Evolutionary conservation across 805 yeast genomes (phyloP), one percentile per base, ranked within the genome.

Genomic region (Teunomyces lycoperdinae): DNA sequence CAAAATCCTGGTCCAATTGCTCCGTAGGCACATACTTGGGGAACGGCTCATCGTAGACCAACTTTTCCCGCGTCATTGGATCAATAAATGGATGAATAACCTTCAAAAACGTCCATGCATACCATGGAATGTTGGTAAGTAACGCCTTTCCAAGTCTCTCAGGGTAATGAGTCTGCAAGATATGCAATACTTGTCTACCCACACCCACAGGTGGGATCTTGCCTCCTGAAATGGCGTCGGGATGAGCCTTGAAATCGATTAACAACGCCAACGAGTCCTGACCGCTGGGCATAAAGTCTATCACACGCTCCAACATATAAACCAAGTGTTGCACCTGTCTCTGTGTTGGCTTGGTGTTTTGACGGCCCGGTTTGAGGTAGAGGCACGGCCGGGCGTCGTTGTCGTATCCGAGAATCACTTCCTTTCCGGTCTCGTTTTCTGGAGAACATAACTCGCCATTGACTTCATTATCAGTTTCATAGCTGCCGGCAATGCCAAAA

Each of bases 161-260:
- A 3, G 99, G 99, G 65, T 94, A 94, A 67, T 94, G 99, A 9
- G 96, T 90, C 70, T 94, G 99, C 58, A 94, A 74, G 63, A 94
- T 94, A 65, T 87, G 89, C 55, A 94, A 76, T 29, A 92, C 98
- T 68, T 90, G 96, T 63, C 91, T 85, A 14, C 80, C 77, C 46
- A 75, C 73, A 30, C 77, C 67, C 24, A 74, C 57, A 3, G 82
- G 79, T 3, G 81, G 84, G 54, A 67, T 73, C 62, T 64, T 78
- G 11, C 76, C 39, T 58, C 69, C 62, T 63, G 57, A 43, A 57
- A 65, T 9, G 70, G 76, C 76, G 30, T 70, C 77, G 48, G 88
- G 85, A 51, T 88, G 83, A 4, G 77, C 73, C 52, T 79, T 77
- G 61, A 80, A 80, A 60, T 80, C 85, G 34, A 79, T 79, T 47